A percentile compares a stretch with the other conserved stretches of the same genome.
phyloP scores from a whole-genome alignment of 371 early-diverging fungal genomes.

The Fennellomyces sp. region DNA sequence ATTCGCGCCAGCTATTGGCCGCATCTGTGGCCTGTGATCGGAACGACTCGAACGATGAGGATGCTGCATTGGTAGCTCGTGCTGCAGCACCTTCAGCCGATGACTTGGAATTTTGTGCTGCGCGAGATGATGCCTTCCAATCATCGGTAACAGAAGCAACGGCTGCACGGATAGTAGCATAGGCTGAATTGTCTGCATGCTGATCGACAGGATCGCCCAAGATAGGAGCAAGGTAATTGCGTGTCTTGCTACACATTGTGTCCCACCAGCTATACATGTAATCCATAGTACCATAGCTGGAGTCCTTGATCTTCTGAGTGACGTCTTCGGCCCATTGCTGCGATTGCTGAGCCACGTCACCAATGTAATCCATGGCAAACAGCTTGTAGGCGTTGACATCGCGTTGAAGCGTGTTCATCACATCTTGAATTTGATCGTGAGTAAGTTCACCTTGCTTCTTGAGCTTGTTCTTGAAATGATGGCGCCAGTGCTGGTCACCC shows the following conservation, averaged over 20 bases:
- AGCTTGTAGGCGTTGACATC: conserved; percentile 50
- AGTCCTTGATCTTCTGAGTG: conserved; percentile 8
- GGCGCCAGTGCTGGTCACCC: conserved; percentile 36
- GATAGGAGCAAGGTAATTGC: neutral
- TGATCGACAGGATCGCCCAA: neutral
- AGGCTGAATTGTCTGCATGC: conserved; percentile 25
- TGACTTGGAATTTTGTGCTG: conserved; percentile 1
- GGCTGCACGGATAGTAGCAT: conserved; percentile 18
- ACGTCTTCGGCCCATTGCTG: conserved; percentile 21
- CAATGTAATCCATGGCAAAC: conserved; percentile 48
- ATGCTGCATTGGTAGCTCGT: neutral
- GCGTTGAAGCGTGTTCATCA: conserved; percentile 24
- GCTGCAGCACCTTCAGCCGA: neutral
- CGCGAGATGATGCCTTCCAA: conserved; percentile 2
- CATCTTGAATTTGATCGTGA: conserved; percentile 25
- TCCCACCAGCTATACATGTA: conserved; percentile 5
- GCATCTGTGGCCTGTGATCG: conserved; percentile 22
- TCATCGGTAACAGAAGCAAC: conserved; percentile 14
- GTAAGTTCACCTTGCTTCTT: conserved; percentile 34
- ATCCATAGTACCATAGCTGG: conserved; percentile 7
- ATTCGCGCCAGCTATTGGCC: conserved; percentile 20
- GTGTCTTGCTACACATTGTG: neutral
- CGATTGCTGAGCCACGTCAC: conserved; percentile 25
- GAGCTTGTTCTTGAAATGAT: conserved; percentile 29
- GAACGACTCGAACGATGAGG: conserved; percentile 1